Evolutionary conservation across 441 rosid genomes (phyloP).

Genomic region (Theobroma grandiflorum): DNA sequence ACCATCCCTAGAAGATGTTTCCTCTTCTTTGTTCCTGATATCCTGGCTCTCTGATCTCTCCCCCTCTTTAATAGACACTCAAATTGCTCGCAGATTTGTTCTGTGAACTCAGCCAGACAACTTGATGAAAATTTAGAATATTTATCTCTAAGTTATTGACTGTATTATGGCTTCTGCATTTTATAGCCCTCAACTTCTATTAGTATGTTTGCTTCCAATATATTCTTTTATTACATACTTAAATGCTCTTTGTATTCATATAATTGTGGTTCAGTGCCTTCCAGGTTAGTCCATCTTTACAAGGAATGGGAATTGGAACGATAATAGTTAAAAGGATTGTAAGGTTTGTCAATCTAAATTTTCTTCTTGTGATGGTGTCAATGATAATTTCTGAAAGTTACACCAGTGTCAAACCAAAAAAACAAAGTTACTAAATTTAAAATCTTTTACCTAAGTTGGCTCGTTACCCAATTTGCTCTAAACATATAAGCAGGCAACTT

Average conservation of each 20-base stretch:
- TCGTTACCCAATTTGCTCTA: neutral
- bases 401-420: too few relatives aligned
- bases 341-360: constrained; percentile 55
- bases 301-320: constrained; percentile 76
- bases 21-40: too few relatives aligned
- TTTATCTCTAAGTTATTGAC: constrained; percentile 7
- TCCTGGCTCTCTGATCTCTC: too few relatives aligned
- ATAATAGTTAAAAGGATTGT: constrained; percentile 69
- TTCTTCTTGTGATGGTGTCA: constrained; percentile 12
- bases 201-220: neutral
- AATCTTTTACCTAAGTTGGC: neutral
- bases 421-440: neutral
- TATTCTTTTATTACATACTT: neutral
- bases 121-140: neutral
- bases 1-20: neutral
- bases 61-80: too few relatives aligned
- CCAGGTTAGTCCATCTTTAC: constrained; percentile 79
- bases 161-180: neutral
- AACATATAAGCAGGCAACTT: neutral
- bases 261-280: constrained; percentile 55
- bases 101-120: neutral
- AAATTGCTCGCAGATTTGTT: neutral
- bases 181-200: neutral
- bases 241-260: constrained; percentile 23
- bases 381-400: neutral